phyloP scores from a whole-genome alignment of 148 eudicot species.

The Oxyria digyna region DNA sequence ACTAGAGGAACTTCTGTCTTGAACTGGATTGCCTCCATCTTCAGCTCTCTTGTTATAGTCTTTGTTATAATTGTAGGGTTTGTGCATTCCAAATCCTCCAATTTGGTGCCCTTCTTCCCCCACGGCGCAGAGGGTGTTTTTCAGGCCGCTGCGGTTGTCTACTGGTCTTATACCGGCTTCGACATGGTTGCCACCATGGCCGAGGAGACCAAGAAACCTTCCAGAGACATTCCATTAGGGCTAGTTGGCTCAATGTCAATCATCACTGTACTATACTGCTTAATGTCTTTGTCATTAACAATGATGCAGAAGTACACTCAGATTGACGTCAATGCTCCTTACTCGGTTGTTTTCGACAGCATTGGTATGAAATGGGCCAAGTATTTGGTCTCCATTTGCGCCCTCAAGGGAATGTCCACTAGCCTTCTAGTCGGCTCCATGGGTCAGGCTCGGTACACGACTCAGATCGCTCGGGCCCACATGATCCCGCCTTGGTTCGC shows the following conservation, averaged over 20 bases:
- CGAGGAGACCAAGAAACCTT: constrained; percentile 67
- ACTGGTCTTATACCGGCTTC: constrained; percentile 90
- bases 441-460: constrained; percentile 86
- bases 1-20: constrained; percentile 42
- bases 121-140: constrained; percentile 69
- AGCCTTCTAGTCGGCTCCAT: constrained; percentile 73
- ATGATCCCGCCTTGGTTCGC: constrained; percentile 96
- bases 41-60: constrained; percentile 46
- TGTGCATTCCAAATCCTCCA: constrained; percentile 36
- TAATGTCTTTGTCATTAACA: constrained; percentile 63
- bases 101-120: constrained; percentile 72
- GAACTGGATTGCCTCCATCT: constrained; percentile 58
- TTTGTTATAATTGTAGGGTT: constrained; percentile 66
- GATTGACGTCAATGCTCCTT: constrained; percentile 79
- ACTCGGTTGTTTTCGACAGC: constrained; percentile 48
- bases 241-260: constrained; percentile 79
- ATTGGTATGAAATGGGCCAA: constrained; percentile 92
- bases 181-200: constrained; percentile 95
- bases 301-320: constrained; percentile 69
- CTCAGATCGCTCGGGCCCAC: constrained; percentile 87
- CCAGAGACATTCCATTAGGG: constrained; percentile 75
- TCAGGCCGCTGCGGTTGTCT: constrained; percentile 74
- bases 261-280: constrained; percentile 64
- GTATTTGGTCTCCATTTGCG: constrained; percentile 64
- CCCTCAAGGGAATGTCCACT: constrained; percentile 90